Evolutionary conservation across 495 filamentous ascomycete genomes (phyloP).

Genomic region (Neurospora intermedia): DNA sequence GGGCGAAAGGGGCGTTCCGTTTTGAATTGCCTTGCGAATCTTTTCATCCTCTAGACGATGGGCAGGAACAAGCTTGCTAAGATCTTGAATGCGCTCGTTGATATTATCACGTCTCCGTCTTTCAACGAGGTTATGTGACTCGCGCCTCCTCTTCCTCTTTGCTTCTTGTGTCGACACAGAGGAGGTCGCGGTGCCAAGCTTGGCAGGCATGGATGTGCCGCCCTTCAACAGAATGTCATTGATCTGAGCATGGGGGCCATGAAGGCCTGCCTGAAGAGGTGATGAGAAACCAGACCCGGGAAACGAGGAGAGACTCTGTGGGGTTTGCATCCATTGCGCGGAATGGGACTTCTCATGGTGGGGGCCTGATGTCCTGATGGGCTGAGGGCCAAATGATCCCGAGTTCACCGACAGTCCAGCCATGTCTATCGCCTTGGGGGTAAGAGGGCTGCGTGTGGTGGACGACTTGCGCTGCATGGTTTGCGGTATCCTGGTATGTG

Average conservation of each 20-base stretch:
- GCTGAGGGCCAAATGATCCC: conserved; percentile 54
- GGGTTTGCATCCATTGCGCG: conserved; percentile 66
- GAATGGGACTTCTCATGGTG: conserved; percentile 75
- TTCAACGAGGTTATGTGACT: conserved; percentile 94
- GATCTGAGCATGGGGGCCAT: conserved; percentile 30
- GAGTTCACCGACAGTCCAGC: conserved; percentile 26
- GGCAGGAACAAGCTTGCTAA: conserved; percentile 82
- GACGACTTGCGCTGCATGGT: conserved; percentile 60
- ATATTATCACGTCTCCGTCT: conserved; percentile 93
- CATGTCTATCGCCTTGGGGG: conserved; percentile 54
- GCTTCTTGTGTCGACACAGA: conserved; percentile 71
- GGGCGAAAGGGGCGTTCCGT: conserved; percentile 78
- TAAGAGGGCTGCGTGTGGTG: conserved; percentile 64
- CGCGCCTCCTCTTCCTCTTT: conserved; percentile 78
- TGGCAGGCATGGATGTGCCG: conserved; percentile 45
- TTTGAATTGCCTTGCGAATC: conserved; percentile 84
- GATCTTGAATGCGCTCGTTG: conserved; percentile 94
- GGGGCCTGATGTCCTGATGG: conserved; percentile 54
- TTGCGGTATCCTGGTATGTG: conserved; percentile 41
- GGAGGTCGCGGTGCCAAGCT: conserved; percentile 34
- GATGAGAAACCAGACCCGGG: conserved; percentile 74
- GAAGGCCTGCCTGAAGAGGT: conserved; percentile 41
- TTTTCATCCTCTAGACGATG: conserved; percentile 96
- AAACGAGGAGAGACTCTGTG: conserved; percentile 67
- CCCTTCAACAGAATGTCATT: conserved; percentile 43